Conservation (phyloP, 1,284 basidiomycete genomes). For the Xerocomus amazonicus region DNA sequence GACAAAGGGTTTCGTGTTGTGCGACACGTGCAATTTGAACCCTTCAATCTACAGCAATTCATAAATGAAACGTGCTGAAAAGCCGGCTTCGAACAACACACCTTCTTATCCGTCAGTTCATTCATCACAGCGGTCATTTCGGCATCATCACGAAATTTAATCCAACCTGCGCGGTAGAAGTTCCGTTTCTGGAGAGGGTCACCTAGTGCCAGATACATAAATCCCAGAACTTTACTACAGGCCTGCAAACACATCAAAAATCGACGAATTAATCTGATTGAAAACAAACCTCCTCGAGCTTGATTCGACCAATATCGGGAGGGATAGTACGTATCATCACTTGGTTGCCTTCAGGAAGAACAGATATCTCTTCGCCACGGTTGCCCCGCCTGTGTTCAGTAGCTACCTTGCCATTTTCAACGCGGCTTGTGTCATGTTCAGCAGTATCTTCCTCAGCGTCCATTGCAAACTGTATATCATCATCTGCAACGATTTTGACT, state of each 20-base stretch:
- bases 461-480: constrained; percentile 64
- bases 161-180: constrained; percentile 91
- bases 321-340: constrained; percentile 93
- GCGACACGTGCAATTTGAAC: constrained; percentile 87
- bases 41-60: constrained; percentile 70
- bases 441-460: constrained; percentile 67
- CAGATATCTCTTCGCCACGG: constrained; percentile 72
- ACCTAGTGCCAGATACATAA: constrained; percentile 79
- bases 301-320: constrained; percentile 82
- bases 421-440: constrained; percentile 53
- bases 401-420: constrained; percentile 56
- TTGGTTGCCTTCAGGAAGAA: constrained; percentile 78
- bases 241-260: constrained; percentile 41
- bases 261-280: constrained; percentile 20
- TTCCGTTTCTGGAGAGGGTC: constrained; percentile 88
- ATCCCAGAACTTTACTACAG: constrained; percentile 64
- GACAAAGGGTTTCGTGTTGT: constrained; percentile 76
- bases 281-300: constrained; percentile 74
- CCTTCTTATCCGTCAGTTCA: constrained; percentile 81
- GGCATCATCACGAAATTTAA: constrained; percentile 78
- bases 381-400: constrained; percentile 46
- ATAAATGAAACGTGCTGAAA: constrained; percentile 7
- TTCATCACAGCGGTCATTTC: constrained; percentile 73
- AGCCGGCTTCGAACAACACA: constrained; percentile 32
- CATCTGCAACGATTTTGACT: constrained; percentile 44